Conservation (phyloP, 495 filamentous ascomycete species). For the Tuber microsphaerosporum region DNA sequence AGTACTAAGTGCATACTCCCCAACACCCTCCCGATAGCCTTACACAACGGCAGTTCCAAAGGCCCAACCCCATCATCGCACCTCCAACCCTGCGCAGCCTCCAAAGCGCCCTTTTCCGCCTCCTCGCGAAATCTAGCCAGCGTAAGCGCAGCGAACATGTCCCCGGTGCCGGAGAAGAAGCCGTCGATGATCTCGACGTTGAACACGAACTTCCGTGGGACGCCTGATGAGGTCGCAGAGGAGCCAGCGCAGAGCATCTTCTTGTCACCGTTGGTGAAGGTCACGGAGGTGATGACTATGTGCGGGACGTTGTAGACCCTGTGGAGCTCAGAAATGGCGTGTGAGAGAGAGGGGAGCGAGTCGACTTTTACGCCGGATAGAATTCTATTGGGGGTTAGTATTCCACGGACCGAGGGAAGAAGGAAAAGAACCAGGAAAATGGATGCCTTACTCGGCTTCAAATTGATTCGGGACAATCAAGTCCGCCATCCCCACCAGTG, state of each 20-base stretch:
- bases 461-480: constrained; percentile 94
- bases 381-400: constrained; percentile 49
- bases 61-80: constrained; percentile 60
- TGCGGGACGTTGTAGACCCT: constrained; percentile 70
- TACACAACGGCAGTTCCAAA: constrained; percentile 69
- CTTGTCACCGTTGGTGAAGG: constrained; percentile 38
- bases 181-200: constrained; percentile 78
- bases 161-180: constrained; percentile 91
- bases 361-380: constrained; percentile 76
- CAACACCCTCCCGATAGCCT: constrained; percentile 77
- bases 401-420: not conserved
- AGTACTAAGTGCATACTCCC: constrained; percentile 86
- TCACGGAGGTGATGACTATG: constrained; percentile 82
- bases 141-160: constrained; percentile 94
- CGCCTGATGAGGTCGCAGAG: constrained; percentile 28
- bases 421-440: constrained; percentile 3
- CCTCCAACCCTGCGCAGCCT: constrained; percentile 56
- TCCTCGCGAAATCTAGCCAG: constrained; percentile 85
- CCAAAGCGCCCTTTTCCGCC: constrained; percentile 44
- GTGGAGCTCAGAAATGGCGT: constrained; percentile 72
- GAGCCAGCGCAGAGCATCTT: constrained; percentile 38
- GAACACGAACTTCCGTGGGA: constrained; percentile 68
- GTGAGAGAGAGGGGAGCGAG: constrained; percentile 61
- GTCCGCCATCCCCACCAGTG: constrained; percentile 69
- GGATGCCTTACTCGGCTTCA: constrained; percentile 71